Evolutionary conservation across 169 alveolate genomes (phyloP).

Genomic region (Prorocentrum cordatum): DNA sequence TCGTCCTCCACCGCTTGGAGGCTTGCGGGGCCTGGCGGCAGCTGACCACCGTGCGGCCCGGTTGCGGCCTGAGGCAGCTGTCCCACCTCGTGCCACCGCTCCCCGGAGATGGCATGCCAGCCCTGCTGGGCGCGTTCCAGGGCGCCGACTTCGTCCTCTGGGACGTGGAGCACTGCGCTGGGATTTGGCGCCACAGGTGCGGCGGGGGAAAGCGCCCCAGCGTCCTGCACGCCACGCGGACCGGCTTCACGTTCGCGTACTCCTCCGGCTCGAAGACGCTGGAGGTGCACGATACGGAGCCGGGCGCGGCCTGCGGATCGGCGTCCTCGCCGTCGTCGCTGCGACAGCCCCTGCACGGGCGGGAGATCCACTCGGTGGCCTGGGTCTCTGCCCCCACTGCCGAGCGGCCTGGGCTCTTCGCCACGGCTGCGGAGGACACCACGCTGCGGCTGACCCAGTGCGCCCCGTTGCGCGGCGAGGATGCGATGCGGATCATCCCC

Average conservation of each 20-base stretch:
- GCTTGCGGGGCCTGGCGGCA: neutral
- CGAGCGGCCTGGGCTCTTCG: slow-evolving; percentile 7
- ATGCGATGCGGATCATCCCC: neutral
- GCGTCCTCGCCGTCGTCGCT: neutral
- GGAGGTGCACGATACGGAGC: neutral
- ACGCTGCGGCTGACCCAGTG: neutral
- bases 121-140: slow-evolving; percentile 25
- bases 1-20: slow-evolving; percentile 14
- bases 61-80: slow-evolving; percentile 29
- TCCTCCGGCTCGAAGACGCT: neutral
- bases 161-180: neutral
- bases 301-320: neutral
- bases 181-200: slow-evolving; percentile 14
- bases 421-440: slow-evolving; percentile 49
- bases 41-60: neutral
- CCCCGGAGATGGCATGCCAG: neutral
- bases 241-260: slow-evolving; percentile 4
- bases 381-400: neutral
- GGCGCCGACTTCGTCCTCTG: slow-evolving; percentile 38
- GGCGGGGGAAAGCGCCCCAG: slow-evolving; percentile 49
- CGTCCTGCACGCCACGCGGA: neutral
- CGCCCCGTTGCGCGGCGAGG: neutral
- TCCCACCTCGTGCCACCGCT: no score
- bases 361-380: slow-evolving; percentile 21
- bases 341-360: slow-evolving; percentile 18